These are phyloP conservation scores for Albophoma yamanashiensis DNA, from an alignment of 2,329 filamentous ascomycete genomes.

Conservation along the genomic window DNA sequence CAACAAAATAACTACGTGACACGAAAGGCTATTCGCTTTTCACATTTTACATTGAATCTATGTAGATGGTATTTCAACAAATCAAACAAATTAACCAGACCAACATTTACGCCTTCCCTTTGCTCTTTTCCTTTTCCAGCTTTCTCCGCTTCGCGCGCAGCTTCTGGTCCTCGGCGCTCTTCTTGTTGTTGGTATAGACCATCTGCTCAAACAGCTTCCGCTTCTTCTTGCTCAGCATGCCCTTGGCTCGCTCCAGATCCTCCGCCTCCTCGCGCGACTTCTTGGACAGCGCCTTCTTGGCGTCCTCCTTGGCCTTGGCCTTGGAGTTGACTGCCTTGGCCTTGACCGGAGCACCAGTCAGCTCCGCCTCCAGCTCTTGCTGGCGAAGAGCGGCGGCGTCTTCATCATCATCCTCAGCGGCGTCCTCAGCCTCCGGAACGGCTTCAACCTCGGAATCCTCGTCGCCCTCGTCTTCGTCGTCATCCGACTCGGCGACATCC, in stretches of 20 bases:
- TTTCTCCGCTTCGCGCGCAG: conserved; percentile 83
- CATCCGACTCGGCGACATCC: conserved; percentile 42
- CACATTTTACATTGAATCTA: conserved; percentile 1
- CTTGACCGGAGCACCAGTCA: conserved; percentile 55
- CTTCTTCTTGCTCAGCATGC: conserved; percentile 98
- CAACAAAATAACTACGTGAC: not conserved
- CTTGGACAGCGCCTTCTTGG: conserved; percentile 57
- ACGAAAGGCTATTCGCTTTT: not conserved
- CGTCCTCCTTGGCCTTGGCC: conserved; percentile 57
- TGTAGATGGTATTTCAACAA: conserved; percentile 4
- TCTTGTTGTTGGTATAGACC: conserved; percentile 89
- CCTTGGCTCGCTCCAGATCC: conserved; percentile 85
- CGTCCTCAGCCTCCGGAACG: conserved; percentile 32
- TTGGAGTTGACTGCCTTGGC: conserved; percentile 35
- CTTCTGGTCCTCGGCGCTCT: conserved; percentile 80
- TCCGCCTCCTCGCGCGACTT: conserved; percentile 69
- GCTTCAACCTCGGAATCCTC: conserved; percentile 28
- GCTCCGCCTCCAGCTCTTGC: conserved; percentile 84
- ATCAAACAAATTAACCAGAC: not conserved
- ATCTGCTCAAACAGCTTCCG: conserved; percentile 96
- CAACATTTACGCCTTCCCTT: conserved; percentile 23
- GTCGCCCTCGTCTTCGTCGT: conserved; percentile 38
- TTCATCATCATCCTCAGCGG: conserved; percentile 28
- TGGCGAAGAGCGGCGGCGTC: conserved; percentile 66
- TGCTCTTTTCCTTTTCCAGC: conserved; percentile 57